Percentiles rank a stretch among this genome's conserved stretches.
Evolutionary conservation across 352 stramenopile species (phyloP).

Genomic region (Phytophthora cryptogea): DNA sequence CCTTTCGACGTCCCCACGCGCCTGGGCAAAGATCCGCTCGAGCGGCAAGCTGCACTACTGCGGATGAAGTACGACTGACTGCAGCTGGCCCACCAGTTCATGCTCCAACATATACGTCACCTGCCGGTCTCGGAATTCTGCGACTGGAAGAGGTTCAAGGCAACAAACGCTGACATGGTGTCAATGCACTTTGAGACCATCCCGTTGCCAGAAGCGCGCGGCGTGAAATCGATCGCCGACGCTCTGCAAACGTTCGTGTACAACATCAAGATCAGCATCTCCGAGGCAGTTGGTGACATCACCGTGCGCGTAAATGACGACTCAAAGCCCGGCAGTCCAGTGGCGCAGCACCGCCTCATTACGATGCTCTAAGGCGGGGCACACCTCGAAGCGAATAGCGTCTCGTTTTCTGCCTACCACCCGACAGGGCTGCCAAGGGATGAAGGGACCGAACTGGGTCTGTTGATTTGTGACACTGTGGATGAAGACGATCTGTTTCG

Average conservation of each 20-base stretch:
- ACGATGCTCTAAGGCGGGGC: conserved; percentile 31
- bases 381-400: conserved; percentile 45
- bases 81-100: conserved; percentile 30
- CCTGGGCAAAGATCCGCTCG: conserved; percentile 10
- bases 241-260: conserved; percentile 43
- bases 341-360: conserved; percentile 42
- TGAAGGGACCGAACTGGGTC: conserved; percentile 32
- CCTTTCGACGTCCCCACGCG: conserved; percentile 30
- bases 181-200: conserved; percentile 45
- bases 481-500: conserved; percentile 43
- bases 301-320: conserved; percentile 58
- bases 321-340: conserved; percentile 18
- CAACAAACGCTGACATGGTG: conserved; percentile 35
- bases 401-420: conserved; percentile 38
- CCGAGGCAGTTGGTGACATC: conserved; percentile 45
- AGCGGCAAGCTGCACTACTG: conserved; percentile 15
- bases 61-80: conserved; percentile 33
- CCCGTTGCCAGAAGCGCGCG: conserved; percentile 32
- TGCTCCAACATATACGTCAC: conserved; percentile 28
- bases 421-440: conserved; percentile 6
- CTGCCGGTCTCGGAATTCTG: conserved; percentile 34
- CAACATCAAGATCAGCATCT: conserved; percentile 56
- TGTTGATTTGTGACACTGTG: conserved; percentile 40
- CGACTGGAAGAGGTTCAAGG: conserved; percentile 47
- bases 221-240: conserved; percentile 43